Evolutionary conservation across 306 rosid species (phyloP), one percentile per base, ranked within the genome.

Genomic region (Neltuma alba): DNA sequence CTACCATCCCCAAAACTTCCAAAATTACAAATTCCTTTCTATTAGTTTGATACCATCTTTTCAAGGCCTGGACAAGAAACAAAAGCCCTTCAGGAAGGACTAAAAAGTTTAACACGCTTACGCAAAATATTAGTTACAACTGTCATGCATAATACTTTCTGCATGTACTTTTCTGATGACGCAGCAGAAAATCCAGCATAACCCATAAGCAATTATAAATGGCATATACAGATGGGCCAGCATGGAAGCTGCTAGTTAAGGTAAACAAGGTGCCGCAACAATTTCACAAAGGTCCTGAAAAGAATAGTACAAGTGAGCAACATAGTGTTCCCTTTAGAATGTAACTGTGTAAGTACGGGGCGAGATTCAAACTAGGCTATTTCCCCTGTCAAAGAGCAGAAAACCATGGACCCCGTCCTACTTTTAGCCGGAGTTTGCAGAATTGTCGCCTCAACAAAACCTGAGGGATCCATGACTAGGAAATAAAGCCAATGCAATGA

Each of bases 361-460:
- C 3, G 12, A 57, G 31, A 38, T 47, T 67, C 37, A 5, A 66
- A 20, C 67, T 30, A 23, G 33, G 25, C 20, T 16, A 72, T 81
- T 30, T 28, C 81, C 75, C 28, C 61, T 34, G 31, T 8, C 36
- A 2, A 7, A 2, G 52, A 55, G 68, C 61, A 42, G 50, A 21
- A 10, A 60, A 57, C 33, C 21, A 52, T 55, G n/a, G 44, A 71
- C 79, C 13, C 16, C 18, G 50, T 55, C 45, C 36, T 72, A 48
- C 67, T 65, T 75, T 76, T 81, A 70, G 69, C 77, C 74, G 71
- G 9, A 64, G 25, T 52, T 62, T 27, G 76, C 70, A 63, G 55
- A 70, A 75, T 21, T 40, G 60, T 68, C 25, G 74, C 36, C 41
- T 55, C 42, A 38, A 57, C 75, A 40, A 34, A 11, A 13, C 37